Percentiles rank a stretch among this genome's conserved stretches.
These are phyloP conservation scores for Neurospora sp. DNA, from an alignment of 2,329 filamentous ascomycete genomes.

Conservation along the genomic window DNA sequence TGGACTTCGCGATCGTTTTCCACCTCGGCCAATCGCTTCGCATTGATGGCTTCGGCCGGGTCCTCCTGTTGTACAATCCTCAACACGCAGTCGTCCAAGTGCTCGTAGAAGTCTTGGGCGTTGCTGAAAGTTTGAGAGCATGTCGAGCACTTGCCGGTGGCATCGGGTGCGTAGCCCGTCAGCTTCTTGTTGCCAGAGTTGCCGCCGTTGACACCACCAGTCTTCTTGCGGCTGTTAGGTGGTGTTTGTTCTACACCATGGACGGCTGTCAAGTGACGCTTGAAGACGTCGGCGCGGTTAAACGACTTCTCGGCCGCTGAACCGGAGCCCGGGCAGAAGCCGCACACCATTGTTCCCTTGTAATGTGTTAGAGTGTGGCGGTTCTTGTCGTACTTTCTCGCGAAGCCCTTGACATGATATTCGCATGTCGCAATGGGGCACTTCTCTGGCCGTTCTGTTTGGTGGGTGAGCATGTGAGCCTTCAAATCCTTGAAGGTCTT, in stretches of 20 bases:
- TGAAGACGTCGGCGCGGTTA: constrained; percentile 92
- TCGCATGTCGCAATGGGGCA: constrained; percentile 88
- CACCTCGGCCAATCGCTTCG: constrained; percentile 54
- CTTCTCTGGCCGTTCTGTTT: constrained; percentile 84
- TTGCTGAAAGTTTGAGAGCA: constrained; percentile 85
- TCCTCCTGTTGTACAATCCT: constrained; percentile 64
- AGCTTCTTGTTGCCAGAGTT: constrained; percentile 49
- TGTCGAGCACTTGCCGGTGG: constrained; percentile 90
- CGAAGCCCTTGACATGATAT: constrained; percentile 86
- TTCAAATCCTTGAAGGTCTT: constrained; percentile 84
- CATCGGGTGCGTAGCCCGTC: constrained; percentile 61
- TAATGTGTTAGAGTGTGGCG: constrained; percentile 89
- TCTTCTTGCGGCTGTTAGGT: constrained; percentile 79
- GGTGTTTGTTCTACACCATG: constrained; percentile 90
- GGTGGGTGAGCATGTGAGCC: constrained; percentile 90
- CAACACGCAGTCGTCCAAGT: constrained; percentile 70
- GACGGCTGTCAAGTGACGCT: constrained; percentile 81
- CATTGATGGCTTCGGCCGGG: constrained; percentile 58
- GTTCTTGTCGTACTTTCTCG: constrained; percentile 89
- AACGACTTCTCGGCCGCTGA: constrained; percentile 90
- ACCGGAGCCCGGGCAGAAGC: constrained; percentile 83
- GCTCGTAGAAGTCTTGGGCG: constrained; percentile 97
- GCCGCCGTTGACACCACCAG: constrained; percentile 21
- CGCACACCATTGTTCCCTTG: constrained; percentile 95
- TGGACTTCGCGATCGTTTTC: constrained; percentile 53